These are phyloP conservation scores for Aschersonia sp. DNA, from an alignment of 2,329 filamentous ascomycete species.

Conservation along the genomic window DNA sequence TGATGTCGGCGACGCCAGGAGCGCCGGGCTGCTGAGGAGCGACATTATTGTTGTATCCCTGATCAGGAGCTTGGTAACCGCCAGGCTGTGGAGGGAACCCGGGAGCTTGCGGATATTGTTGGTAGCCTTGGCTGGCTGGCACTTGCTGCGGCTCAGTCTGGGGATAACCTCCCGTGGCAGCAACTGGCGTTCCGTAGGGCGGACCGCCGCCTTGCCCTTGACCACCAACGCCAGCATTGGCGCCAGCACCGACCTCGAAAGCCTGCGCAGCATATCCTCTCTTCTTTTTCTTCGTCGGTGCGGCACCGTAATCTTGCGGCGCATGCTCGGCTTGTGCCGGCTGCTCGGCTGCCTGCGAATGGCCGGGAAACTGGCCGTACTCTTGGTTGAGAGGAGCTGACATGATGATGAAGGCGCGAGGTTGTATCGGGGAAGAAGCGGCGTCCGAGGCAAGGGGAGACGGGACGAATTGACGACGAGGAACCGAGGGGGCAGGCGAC, in stretches of 20 bases:
- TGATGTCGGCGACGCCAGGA: conserved; percentile 54
- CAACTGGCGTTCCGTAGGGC: conserved; percentile 29
- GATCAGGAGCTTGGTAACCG: conserved; percentile 33
- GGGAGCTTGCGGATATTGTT: conserved; percentile 28
- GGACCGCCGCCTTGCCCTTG: conserved; percentile 23
- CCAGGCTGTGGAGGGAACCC: conserved; percentile 22
- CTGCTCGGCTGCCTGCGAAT: conserved; percentile 28
- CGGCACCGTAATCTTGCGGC: conserved; percentile 15
- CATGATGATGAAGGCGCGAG: conserved; percentile 29
- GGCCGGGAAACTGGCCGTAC: conserved; percentile 33
- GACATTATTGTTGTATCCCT: conserved; percentile 40
- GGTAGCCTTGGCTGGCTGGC: conserved; percentile 22
- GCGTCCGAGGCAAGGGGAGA: conserved; percentile 4
- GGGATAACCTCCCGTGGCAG: conserved; percentile 46
- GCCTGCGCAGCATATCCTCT: conserved; percentile 87
- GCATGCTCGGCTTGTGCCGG: conserved; percentile 18
- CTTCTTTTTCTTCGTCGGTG: conserved; percentile 68
- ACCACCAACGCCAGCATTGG: conserved; percentile 53
- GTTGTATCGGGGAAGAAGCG: background rate
- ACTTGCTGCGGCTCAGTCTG: conserved; percentile 29
- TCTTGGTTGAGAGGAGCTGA: conserved; percentile 41
- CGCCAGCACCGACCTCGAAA: conserved; percentile 81
- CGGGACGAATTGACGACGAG: conserved; percentile 5
- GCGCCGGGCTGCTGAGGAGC: conserved; percentile 10
- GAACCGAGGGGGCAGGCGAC: conserved; percentile 7